Evolutionary conservation across 2,329 filamentous ascomycete genomes (phyloP), one percentile per base, ranked within the genome.

Genomic region (Lasiodiplodia theobromae): DNA sequence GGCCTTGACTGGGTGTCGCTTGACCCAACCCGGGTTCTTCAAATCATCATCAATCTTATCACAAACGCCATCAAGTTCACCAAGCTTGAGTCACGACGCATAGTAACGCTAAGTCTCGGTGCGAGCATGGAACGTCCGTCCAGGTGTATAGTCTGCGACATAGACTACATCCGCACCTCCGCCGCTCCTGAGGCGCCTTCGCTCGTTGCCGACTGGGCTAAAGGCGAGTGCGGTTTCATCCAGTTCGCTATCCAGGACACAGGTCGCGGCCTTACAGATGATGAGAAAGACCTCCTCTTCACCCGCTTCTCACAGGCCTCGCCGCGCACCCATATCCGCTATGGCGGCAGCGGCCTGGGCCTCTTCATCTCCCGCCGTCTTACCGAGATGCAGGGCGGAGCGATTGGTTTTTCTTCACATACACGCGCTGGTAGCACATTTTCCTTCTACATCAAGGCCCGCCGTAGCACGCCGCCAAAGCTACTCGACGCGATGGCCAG

Each of bases 1-100:
- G 71, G 71, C 4, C 74, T 83, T 12, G 77, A 81, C 23, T 76
- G 79, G 69, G 73, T 83, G 3, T 74, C 80, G 23, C 71, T 84
- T 0, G 82, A 84, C 68, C 79, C 81, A 0, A 81, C 77, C 40
- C 76, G 82, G 25, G 72, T 84, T 11, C 78, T 82, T 0, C 82
- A 84, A 54, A 80, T 84, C 4, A 75, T 81, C 0, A 73, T 79
- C 34, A 80, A 80, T 37, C 74, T 84, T 2, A 76, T 83, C n/a
- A 83, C 82, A 10, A 83, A 83, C 60, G 78, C 80, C 0, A 82
- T 84, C 74, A 84, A 84, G 66, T 84, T 84, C 70, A 82, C 82
- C 0, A 79, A 81, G 49, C 72, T 77, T 25, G 75, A 76, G 1
- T 62, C 74, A 2, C 70, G 71, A 3, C 78, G 80, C 0, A 72